phyloP scores from a whole-genome alignment of 2,329 filamentous ascomycete species.

The Monosporascus sp. region DNA sequence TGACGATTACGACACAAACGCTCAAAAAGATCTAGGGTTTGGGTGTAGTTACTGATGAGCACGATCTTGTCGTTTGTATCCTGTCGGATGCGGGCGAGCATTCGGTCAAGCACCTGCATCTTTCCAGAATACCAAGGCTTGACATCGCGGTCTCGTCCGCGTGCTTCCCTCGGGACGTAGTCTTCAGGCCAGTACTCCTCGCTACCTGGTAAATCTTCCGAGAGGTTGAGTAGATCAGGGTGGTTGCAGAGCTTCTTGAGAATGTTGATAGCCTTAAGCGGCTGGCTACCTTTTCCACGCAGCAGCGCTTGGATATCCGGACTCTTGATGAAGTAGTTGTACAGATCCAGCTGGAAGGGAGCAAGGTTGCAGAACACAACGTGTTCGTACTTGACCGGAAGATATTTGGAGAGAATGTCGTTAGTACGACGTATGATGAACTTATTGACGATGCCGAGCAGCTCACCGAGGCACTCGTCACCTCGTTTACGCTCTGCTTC shows the following conservation, averaged over 20 bases:
- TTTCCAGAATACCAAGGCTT: conserved; percentile 97
- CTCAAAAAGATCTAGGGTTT: conserved; percentile 92
- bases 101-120: conserved; percentile 96
- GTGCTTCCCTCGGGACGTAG: conserved; percentile 79
- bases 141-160: conserved; percentile 85
- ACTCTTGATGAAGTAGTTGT: conserved; percentile 95
- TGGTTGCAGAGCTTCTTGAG: conserved; percentile 99
- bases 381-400: conserved; percentile 98
- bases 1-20: conserved; percentile 76
- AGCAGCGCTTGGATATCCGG: conserved; percentile 90
- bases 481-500: conserved; percentile 78
- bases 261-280: conserved; percentile 91
- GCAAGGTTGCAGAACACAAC: conserved; percentile 96
- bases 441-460: conserved; percentile 85
- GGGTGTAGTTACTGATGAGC: conserved; percentile 96
- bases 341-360: conserved; percentile 86
- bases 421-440: conserved; percentile 98
- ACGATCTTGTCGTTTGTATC: conserved; percentile 99
- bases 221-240: conserved; percentile 81
- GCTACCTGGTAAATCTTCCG: conserved; percentile 79
- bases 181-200: conserved; percentile 78
- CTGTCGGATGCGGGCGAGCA: conserved; percentile 90
- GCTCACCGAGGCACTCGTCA: conserved; percentile 74
- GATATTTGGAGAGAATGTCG: conserved; percentile 94
- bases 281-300: conserved; percentile 89